These are phyloP conservation scores for Teratosphaeria gauchensis DNA, from an alignment of 2,329 filamentous ascomycete genomes.

Conservation along the genomic window DNA sequence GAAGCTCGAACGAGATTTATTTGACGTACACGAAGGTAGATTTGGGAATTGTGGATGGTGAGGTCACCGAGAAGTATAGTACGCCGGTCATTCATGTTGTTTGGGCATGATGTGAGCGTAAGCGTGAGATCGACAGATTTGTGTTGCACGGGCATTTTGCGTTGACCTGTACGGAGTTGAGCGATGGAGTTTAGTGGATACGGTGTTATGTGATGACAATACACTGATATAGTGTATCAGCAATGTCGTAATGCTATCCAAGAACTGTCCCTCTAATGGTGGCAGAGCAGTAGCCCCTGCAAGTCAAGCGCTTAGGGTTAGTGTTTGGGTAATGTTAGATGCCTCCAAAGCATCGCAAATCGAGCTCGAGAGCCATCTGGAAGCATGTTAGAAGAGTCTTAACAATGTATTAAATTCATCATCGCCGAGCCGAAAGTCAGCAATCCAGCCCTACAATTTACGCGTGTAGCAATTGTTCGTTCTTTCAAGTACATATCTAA, in stretches of 20 bases:
- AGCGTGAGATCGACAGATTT: not conserved
- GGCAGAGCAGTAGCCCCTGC: not conserved
- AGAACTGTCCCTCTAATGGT: too few relatives aligned
- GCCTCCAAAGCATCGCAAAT: not conserved
- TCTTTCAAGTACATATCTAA: too few relatives aligned
- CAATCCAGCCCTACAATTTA: too few relatives aligned
- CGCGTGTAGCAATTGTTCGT: too few relatives aligned
- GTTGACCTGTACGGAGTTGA: not conserved
- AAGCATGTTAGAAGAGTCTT: too few relatives aligned
- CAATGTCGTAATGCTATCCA: too few relatives aligned
- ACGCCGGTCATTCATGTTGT: constrained; percentile 1
- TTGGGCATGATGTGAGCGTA: constrained; percentile 1
- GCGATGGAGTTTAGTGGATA: not conserved
- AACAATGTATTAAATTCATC: too few relatives aligned
- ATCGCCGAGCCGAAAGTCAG: too few relatives aligned
- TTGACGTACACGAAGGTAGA: constrained; percentile 3
- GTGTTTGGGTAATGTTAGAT: not conserved
- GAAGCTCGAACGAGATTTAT: constrained; percentile 1
- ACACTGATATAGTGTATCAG: too few relatives aligned
- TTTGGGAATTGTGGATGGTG: not conserved
- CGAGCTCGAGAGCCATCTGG: too few relatives aligned
- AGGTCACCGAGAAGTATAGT: not conserved
- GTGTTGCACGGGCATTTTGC: not conserved
- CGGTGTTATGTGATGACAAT: not conserved
- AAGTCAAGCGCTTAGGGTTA: not conserved